Evolutionary conservation across 2,329 filamentous ascomycete species (phyloP).

Genomic region (Tolypocladium sp.): DNA sequence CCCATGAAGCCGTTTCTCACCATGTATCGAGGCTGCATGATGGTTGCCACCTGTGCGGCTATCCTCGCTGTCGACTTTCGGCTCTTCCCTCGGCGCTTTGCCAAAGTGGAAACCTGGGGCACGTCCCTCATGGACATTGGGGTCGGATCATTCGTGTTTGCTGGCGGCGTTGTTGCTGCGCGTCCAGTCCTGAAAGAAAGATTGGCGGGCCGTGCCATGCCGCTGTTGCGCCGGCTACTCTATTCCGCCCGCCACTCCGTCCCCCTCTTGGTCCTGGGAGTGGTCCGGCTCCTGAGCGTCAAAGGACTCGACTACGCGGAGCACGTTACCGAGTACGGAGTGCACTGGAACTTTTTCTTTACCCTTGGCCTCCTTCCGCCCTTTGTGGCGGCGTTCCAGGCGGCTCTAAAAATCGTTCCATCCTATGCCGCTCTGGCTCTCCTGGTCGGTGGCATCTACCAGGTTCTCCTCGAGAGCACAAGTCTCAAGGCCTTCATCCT

Average conservation of each 20-base stretch:
- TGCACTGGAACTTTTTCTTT: conserved; percentile 99
- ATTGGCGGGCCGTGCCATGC: conserved; percentile 36
- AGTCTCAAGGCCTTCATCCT: conserved; percentile 76
- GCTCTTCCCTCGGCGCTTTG: conserved; percentile 87
- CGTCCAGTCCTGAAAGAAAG: conserved; percentile 67
- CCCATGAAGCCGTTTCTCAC: conserved; percentile 90
- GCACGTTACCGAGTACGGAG: conserved; percentile 93
- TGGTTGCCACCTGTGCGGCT: conserved; percentile 79
- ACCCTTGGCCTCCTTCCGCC: conserved; percentile 83
- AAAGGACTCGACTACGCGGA: conserved; percentile 95
- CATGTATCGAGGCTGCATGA: conserved; percentile 82
- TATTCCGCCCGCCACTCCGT: conserved; percentile 69
- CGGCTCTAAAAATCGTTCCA: conserved; percentile 58
- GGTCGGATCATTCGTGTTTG: conserved; percentile 96
- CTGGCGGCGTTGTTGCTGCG: conserved; percentile 82
- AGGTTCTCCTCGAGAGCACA: conserved; percentile 67
- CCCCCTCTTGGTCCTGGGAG: conserved; percentile 70
- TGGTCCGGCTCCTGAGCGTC: conserved; percentile 76
- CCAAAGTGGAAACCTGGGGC: conserved; percentile 98
- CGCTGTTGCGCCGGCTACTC: conserved; percentile 50
- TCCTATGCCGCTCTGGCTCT: conserved; percentile 71
- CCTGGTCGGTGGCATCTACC: conserved; percentile 59
- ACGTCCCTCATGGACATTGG: conserved; percentile 98
- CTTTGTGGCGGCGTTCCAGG: conserved; percentile 77
- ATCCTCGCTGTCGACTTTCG: conserved; percentile 97